phyloP scores from a whole-genome alignment of 805 yeast species.

The Priceomyces medius region DNA sequence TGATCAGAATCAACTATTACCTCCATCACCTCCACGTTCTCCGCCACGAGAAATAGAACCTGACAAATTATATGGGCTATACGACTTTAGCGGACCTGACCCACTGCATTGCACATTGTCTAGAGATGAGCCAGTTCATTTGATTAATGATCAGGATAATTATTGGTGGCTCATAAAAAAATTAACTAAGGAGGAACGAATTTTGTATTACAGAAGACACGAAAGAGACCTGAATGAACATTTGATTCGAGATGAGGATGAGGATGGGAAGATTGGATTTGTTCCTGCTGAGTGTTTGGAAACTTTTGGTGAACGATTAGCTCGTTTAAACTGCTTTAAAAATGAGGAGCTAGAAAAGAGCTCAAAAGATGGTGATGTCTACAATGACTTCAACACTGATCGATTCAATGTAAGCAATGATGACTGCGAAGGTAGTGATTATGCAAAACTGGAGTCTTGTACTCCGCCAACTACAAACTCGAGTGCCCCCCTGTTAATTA shows the following conservation, averaged over 20 bases:
- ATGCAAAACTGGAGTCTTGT: background rate
- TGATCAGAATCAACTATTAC: slow-evolving; percentile 43
- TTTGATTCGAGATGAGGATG: slow-evolving; percentile 26
- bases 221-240: slow-evolving; percentile 10
- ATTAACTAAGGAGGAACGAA: slow-evolving; percentile 35
- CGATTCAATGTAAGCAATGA: background rate
- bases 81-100: slow-evolving; percentile 88
- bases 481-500: background rate
- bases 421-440: slow-evolving; percentile 1
- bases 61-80: slow-evolving; percentile 77
- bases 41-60: slow-evolving; percentile 86
- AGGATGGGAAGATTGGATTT: slow-evolving; percentile 80
- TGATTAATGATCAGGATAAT: slow-evolving; percentile 84
- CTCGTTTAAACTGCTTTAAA: slow-evolving; percentile 87
- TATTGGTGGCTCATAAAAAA: slow-evolving; percentile 93
- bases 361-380: slow-evolving; percentile 9
- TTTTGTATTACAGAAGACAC: slow-evolving; percentile 16
- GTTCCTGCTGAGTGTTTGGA: slow-evolving; percentile 96
- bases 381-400: background rate
- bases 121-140: slow-evolving; percentile 78
- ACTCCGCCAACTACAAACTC: background rate
- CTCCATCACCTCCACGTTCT: slow-evolving; percentile 69
- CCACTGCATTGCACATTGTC: slow-evolving; percentile 82
- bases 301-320: slow-evolving; percentile 86
- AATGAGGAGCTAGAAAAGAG: slow-evolving; percentile 67